Evolutionary conservation across 495 filamentous ascomycete genomes (phyloP), one percentile per base, ranked within the genome.

Genomic region (Penicillium samsonianum): DNA sequence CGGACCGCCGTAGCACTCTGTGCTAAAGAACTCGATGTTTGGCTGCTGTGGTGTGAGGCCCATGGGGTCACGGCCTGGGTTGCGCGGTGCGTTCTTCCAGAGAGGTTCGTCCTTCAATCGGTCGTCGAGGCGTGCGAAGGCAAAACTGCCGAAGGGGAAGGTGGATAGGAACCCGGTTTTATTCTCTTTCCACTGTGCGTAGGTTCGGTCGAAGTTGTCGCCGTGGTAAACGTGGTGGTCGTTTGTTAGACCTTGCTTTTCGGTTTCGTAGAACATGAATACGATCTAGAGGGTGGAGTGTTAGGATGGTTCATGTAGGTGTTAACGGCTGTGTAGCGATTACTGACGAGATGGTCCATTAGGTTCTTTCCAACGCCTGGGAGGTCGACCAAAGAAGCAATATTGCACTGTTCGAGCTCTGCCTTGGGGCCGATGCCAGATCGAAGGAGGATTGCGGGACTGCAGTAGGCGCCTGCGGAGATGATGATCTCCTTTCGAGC

Each of bases 301-400:
- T 54, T 42, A 55, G 40, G 2, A 25, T 37, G 16, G 1, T 25
- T 35, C 5, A 8, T 16, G 2, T 16, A 6, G 30, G 19, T 25
- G 5, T 12, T 30, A 10, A 17, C 16, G 9, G 3, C n/a, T n/a
- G n/a, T 20, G 37, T 43, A 20, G 25, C 25, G 6, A 28, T 12
- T 2, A 53, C 66, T 48, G 56, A 75, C 71, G n/a, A 74, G 49
- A 43, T 85, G 83, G 54, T 87, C 84, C 60, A 76, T 75, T 6
- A 85, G 71, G 42, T 82, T 82, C 50, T 74, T 74, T 5, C 82
- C 82, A 2, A 86, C 82, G 11, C 80, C 83, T 9, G 81, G 82
- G 1, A 79, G 61, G 23, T 83, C 68, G 2, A 76, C 64, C 19
- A 74, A 58, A 25, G 78, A 72, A n/a, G 72, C 61, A 42, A 87